Evolutionary conservation across 1,284 basidiomycete species (phyloP).

Genomic region (Xerocomus nothofagi): DNA sequence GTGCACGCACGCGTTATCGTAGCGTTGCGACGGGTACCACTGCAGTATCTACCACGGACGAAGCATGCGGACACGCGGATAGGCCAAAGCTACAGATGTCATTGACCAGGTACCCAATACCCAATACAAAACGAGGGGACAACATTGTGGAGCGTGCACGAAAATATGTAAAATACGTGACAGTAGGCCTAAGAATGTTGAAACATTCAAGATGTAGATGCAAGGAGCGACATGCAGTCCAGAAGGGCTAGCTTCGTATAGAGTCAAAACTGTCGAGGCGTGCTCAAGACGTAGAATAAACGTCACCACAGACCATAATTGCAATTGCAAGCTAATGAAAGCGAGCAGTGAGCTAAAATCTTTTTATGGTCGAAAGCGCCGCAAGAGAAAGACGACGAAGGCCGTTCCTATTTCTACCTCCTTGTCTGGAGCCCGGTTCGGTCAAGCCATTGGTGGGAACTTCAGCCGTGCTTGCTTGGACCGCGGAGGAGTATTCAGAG

Average conservation of each 20-base stretch:
- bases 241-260: slow-evolving; percentile 1
- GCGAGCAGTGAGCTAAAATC: slow-evolving; percentile 7
- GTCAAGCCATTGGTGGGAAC: slow-evolving; percentile 5
- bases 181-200: slow-evolving; percentile 1
- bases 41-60: not conserved
- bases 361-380: slow-evolving; percentile 30
- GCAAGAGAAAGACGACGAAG: slow-evolving; percentile 31
- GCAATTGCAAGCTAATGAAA: slow-evolving; percentile 1
- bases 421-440: slow-evolving; percentile 19
- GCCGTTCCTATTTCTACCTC: slow-evolving; percentile 19
- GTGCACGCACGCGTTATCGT: not conserved
- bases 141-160: not conserved
- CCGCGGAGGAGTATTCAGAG: slow-evolving; percentile 26
- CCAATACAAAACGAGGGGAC: slow-evolving; percentile 22
- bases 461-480: slow-evolving; percentile 20
- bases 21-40: not conserved
- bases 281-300: slow-evolving; percentile 13
- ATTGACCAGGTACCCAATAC: slow-evolving; percentile 1
- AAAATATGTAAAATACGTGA: slow-evolving; percentile 1
- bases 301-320: not conserved
- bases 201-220: slow-evolving; percentile 2
- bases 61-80: not conserved
- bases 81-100: slow-evolving; percentile 4
- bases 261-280: not conserved
- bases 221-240: slow-evolving; percentile 8